Base-by-base conservation (phyloP, 371 early-diverging fungal species). In the Mortierella sp. region DNA sequence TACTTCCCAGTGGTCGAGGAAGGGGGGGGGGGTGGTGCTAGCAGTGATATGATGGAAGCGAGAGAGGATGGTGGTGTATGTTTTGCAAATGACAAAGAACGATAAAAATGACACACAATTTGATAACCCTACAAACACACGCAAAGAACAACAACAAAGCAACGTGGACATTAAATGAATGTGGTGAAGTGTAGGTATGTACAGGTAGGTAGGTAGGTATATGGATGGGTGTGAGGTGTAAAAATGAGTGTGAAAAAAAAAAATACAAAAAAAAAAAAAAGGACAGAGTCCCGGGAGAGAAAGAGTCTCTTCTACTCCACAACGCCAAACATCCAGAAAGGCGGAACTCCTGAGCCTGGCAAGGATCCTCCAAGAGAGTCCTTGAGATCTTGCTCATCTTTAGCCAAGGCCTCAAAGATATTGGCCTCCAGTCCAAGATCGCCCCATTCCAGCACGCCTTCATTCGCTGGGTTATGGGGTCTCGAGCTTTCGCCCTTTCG, bases 301-400 rank as follows among this genome's bases (percentile, higher is more conserved):
- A n/a, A n/a, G n/a, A n/a, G n/a, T n/a, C n/a, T n/a, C n/a, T n/a
- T n/a, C n/a, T 64, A 67, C 54, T 64, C 73, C 19, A 74, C 69
- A 12, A 69, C 65, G 18, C 76, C 76, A 14, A 76, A 24, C 76
- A 76, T 76, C 76, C 76, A 76, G 51, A 76, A 76, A 7, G 76
- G 76, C 21, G 76, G 76, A 6, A 76, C 76, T 0, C 76, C 76
- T 0, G 65, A 65, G 39, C 61, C 70, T 10, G 76, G 76, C 23
- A 76, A 30, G 0, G 65, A 60, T 14, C 76, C 76, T 21, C 76
- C 76, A 34, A 76, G 76, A 2, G 76, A 65, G 18, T 76, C 70
- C 47, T 76, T 64, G 43, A 73, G 23, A 28, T 67, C 73, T 24
- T 76, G 61, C 2, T 64, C 66, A 45, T 76, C 76, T 54, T 54